Percentiles rank a stretch among this genome's conserved stretches.
phyloP scores from a whole-genome alignment of 2,329 filamentous ascomycete genomes.

The Akanthomyces lecanii region DNA sequence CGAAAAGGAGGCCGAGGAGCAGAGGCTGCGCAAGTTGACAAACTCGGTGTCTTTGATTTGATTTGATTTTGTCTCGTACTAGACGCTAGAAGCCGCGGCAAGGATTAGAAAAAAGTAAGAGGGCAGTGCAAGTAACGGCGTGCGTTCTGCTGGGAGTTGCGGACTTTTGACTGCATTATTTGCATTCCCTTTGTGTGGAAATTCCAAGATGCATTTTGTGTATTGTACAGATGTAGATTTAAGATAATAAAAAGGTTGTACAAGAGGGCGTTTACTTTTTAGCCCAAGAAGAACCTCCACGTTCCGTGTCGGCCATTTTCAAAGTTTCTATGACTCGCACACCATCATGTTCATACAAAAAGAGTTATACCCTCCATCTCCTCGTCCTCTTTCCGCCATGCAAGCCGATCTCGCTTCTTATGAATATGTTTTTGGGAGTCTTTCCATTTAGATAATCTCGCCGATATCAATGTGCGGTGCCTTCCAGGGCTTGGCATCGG shows the following conservation, averaged over 20 bases:
- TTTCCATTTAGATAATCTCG: constrained; percentile 54
- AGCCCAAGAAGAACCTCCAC: neutral
- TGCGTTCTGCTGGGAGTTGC: neutral
- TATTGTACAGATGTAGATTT: constrained; percentile 36
- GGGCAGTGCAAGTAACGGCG: neutral
- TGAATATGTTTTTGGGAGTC: neutral
- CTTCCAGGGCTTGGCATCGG: constrained; percentile 59
- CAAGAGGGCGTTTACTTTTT: neutral
- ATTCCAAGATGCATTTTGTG: constrained; percentile 26
- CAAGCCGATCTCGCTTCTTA: constrained; percentile 7
- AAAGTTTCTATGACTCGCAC: constrained; percentile 9
- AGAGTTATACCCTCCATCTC: constrained; percentile 14
- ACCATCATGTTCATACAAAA: constrained; percentile 17
- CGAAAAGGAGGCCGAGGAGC: constrained; percentile 31
- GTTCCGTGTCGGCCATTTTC: neutral
- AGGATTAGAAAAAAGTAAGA: neutral
- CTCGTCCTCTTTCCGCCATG: neutral
- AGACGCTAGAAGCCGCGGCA: neutral
- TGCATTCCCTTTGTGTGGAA: constrained; percentile 31
- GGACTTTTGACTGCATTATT: neutral
- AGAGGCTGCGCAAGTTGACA: neutral
- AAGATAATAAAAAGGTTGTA: constrained; percentile 23
- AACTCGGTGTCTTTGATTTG: neutral
- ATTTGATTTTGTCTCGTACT: neutral
- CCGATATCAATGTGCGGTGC: constrained; percentile 66